Evolutionary conservation across 148 eudicot species (phyloP).

Genomic region (Mesembryanthemum crystallinum): DNA sequence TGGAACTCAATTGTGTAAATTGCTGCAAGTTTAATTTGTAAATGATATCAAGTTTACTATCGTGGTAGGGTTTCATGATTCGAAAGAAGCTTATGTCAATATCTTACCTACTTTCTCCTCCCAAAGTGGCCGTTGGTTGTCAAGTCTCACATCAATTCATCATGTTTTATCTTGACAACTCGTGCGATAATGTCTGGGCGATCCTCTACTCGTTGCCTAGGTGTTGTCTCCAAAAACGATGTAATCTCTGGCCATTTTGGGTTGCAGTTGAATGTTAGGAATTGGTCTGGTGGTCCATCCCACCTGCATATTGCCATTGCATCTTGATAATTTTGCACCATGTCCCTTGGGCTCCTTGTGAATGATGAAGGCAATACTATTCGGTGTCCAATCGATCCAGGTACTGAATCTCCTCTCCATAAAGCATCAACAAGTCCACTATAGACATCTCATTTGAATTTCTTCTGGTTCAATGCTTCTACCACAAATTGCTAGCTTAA

Average conservation of each 20-base stretch:
- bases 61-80: too few species aligned
- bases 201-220: neutral
- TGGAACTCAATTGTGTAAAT: conserved; percentile 19
- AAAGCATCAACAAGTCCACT: neutral
- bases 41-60: too few species aligned
- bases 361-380: conserved; percentile 17
- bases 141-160: neutral
- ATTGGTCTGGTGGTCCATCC: neutral
- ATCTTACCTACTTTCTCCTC: conserved; percentile 10
- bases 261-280: conserved; percentile 1
- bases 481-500: conserved; percentile 20
- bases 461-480: conserved; percentile 15
- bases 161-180: neutral
- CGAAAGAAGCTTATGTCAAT: neutral
- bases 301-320: neutral
- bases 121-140: neutral
- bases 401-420: conserved; percentile 8
- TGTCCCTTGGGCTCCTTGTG: neutral
- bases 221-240: neutral
- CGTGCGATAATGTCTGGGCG: neutral
- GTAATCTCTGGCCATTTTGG: neutral
- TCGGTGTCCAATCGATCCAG: neutral
- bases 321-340: neutral
- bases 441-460: too few species aligned
- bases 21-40: too few species aligned